Evolutionary conservation across 257 asterid species (phyloP).

Genomic region (Nicotiana knightiana): DNA sequence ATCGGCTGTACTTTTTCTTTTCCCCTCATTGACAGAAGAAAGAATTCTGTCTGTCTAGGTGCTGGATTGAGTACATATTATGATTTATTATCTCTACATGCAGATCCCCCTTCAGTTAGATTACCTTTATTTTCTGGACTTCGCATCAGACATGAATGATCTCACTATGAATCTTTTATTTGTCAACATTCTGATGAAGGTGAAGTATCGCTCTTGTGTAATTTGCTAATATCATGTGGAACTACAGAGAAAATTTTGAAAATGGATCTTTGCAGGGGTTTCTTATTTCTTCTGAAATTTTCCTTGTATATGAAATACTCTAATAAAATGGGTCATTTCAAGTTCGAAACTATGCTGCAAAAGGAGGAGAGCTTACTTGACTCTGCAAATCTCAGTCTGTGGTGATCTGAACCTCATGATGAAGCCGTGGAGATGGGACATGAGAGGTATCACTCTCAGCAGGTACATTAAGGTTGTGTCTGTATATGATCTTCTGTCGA

Average conservation of each 20-base stretch:
- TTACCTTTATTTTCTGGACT: neutral
- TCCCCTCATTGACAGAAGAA: neutral
- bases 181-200: neutral
- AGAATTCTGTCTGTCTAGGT: neutral
- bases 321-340: neutral
- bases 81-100: neutral
- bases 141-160: neutral
- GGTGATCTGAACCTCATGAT: neutral
- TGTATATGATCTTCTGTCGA: neutral
- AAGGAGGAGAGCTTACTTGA: neutral
- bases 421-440: neutral
- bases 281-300: neutral
- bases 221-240: neutral
- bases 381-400: neutral
- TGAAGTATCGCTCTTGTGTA: neutral
- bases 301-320: neutral
- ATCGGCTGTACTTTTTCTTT: neutral
- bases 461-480: neutral
- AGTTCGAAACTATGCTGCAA: neutral
- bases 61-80: neutral
- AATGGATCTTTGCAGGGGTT: neutral
- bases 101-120: neutral
- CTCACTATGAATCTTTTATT: neutral
- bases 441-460: neutral
- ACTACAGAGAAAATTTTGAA: neutral